Evolutionary conservation across 2,329 filamentous ascomycete species (phyloP).

Genomic region (Neofusicoccum ribis): DNA sequence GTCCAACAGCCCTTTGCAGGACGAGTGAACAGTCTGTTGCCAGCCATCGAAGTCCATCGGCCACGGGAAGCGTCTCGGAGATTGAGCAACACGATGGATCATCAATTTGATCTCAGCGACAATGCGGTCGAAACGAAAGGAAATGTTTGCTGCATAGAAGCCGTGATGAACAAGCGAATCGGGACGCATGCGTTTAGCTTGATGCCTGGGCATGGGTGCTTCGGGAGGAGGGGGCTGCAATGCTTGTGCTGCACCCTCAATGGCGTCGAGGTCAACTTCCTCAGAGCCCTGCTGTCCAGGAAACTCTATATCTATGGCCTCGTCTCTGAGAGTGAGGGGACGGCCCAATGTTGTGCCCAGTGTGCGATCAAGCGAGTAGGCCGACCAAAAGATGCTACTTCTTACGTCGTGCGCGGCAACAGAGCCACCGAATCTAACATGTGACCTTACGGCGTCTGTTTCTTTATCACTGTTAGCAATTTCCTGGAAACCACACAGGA

Average conservation of each 20-base stretch:
- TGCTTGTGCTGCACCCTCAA: neutral
- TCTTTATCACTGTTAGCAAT: neutral
- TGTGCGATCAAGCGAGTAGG: slow-evolving; percentile 53
- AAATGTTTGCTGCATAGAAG: slow-evolving; percentile 8
- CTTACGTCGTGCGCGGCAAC: slow-evolving; percentile 57
- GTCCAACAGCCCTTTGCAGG: neutral
- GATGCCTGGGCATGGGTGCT: neutral
- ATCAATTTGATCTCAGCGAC: slow-evolving; percentile 17
- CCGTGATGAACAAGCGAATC: neutral
- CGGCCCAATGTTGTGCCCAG: slow-evolving; percentile 59
- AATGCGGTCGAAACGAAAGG: slow-evolving; percentile 38
- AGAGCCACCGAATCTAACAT: slow-evolving; percentile 39
- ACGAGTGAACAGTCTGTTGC: slow-evolving; percentile 41
- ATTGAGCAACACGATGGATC: slow-evolving; percentile 30
- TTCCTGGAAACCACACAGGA: neutral
- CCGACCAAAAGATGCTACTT: slow-evolving; percentile 58
- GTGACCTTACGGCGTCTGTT: neutral
- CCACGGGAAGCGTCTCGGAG: slow-evolving; percentile 50
- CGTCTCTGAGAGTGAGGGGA: slow-evolving; percentile 56
- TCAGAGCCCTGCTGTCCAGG: slow-evolving; percentile 40
- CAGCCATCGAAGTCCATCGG: slow-evolving; percentile 21
- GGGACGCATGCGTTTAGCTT: neutral
- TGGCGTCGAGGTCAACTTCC: neutral
- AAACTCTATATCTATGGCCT: slow-evolving; percentile 51
- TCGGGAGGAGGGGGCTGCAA: neutral